Conservation (phyloP, 495 filamentous ascomycete genomes). For the Xylaria bambusicola region DNA sequence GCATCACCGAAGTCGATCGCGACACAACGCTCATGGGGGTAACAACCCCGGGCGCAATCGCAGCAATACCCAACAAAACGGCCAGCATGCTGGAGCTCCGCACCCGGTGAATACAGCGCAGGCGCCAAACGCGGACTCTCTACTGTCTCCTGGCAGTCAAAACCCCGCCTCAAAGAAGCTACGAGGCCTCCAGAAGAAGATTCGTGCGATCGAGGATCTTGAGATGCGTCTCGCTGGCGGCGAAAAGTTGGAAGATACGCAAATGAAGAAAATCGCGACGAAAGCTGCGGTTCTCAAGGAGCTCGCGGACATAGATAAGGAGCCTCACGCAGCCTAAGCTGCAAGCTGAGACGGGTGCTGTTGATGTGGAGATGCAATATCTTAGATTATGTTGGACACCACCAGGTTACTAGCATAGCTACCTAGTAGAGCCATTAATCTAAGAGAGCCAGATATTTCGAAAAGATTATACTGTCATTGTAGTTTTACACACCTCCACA, state of each 20-base stretch:
- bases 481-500: too few species aligned
- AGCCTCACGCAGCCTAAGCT: conserved; percentile 20
- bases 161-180: conserved; percentile 78
- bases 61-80: conserved; percentile 47
- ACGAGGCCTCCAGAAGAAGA: conserved; percentile 88
- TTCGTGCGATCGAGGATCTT: conserved; percentile 94
- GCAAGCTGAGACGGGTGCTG: neutral
- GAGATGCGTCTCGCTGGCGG: conserved; percentile 93
- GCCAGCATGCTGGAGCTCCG: conserved; percentile 35
- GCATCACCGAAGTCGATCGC: conserved; percentile 60
- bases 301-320: conserved; percentile 56
- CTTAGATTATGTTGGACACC: conserved; percentile 9
- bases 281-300: conserved; percentile 82
- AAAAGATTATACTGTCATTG: too few species aligned
- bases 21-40: conserved; percentile 49
- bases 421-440: neutral
- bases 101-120: conserved; percentile 31
- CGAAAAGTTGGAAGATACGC: conserved; percentile 96
- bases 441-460: neutral
- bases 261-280: conserved; percentile 96
- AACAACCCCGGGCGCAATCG: conserved; percentile 43
- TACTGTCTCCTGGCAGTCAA: conserved; percentile 48
- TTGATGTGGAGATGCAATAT: neutral
- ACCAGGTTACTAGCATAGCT: neutral
- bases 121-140: conserved; percentile 40